phyloP scores from a whole-genome alignment of 352 stramenopile genomes.

The Blastocystis sp. region DNA sequence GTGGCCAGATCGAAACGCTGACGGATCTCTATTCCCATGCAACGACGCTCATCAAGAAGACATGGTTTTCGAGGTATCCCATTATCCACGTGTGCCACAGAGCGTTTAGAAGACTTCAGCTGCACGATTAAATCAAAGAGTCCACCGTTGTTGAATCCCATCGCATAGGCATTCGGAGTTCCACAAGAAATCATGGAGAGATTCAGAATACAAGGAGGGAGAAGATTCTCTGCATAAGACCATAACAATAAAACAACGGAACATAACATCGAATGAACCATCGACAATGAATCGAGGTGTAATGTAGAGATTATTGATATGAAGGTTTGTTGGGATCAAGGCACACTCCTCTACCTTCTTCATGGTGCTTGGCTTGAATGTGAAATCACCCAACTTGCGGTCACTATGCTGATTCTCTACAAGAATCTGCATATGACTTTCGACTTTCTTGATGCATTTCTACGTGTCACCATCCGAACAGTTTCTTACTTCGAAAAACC shows the following conservation, averaged over 20 bases:
- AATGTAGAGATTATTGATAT: slow-evolving; percentile 52
- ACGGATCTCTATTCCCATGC: neutral
- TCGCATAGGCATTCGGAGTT: slow-evolving; percentile 30
- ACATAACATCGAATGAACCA: neutral
- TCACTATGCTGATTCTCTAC: slow-evolving; percentile 7
- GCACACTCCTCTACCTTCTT: slow-evolving; percentile 44
- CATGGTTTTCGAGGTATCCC: neutral
- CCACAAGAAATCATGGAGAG: slow-evolving; percentile 34
- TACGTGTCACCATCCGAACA: neutral
- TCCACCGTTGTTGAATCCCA: neutral
- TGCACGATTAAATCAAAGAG: neutral
- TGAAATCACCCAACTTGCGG: neutral
- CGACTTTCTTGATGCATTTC: neutral
- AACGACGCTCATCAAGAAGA: neutral
- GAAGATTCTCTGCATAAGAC: neutral
- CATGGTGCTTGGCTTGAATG: slow-evolving; percentile 54
- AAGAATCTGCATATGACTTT: neutral
- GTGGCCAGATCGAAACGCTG: slow-evolving; percentile 33
- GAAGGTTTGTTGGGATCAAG: slow-evolving; percentile 40
- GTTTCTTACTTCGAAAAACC: neutral
- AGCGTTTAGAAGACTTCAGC: neutral
- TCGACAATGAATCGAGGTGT: neutral
- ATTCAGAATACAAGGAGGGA: neutral
- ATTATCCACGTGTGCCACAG: neutral
- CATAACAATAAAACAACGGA: neutral